Conservation (phyloP, 257 asterid genomes). For the Scutellaria galericulata region DNA sequence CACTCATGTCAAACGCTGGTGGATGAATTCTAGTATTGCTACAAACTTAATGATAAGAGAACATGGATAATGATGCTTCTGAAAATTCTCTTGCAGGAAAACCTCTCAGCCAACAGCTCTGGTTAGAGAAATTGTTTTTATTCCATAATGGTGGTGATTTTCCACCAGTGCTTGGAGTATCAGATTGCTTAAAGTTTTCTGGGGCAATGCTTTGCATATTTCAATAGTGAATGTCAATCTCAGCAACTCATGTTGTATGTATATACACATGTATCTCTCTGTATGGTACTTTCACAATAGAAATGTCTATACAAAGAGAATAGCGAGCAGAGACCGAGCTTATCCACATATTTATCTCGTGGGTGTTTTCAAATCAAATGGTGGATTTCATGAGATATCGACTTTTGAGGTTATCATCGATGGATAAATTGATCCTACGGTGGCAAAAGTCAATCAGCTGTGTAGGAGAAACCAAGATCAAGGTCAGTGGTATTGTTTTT, state of each 20-base stretch:
- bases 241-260: conserved; percentile 25
- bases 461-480: too few relatives aligned
- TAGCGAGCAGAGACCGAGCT: background rate
- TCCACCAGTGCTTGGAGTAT: conserved; percentile 5
- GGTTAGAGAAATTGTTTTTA: conserved; percentile 23
- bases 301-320: conserved; percentile 19
- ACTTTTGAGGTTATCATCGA: too few relatives aligned
- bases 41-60: background rate
- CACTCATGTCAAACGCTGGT: background rate
- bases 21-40: background rate
- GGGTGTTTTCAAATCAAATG: too few relatives aligned
- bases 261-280: background rate
- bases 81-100: conserved; percentile 38
- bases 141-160: conserved; percentile 1
- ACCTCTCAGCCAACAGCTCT: conserved; percentile 40
- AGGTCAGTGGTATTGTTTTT: too few relatives aligned
- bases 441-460: too few relatives aligned
- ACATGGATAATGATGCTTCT: background rate
- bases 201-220: conserved; percentile 16
- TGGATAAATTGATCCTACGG: too few relatives aligned
- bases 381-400: too few relatives aligned
- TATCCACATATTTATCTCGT: too few relatives aligned
- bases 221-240: conserved; percentile 15
- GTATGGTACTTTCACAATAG: background rate
- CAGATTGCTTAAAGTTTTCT: background rate